A percentile compares a stretch with the other conserved stretches of the same genome.
Conservation (phyloP, 768 basidiomycete species). For the Leccinum obscurum region DNA sequence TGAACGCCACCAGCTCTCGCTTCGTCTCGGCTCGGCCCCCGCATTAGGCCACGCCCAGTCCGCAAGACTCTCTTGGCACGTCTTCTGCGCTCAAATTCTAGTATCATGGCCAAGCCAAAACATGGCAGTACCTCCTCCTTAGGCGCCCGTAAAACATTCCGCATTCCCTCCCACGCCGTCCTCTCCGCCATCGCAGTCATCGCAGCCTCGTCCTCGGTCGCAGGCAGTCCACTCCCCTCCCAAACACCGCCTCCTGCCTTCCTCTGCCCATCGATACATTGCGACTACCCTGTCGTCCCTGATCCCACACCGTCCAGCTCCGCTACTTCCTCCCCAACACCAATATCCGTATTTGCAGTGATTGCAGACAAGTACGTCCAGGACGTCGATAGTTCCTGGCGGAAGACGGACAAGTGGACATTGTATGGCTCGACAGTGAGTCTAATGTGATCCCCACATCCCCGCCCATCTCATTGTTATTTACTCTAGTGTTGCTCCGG, state of each 20-base stretch:
- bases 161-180: slow-evolving; percentile 48
- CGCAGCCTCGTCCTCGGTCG: slow-evolving; percentile 42
- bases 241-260: slow-evolving; percentile 51
- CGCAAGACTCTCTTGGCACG: slow-evolving; percentile 40
- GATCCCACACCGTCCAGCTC: slow-evolving; percentile 5
- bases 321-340: slow-evolving; percentile 8
- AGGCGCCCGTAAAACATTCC: background rate
- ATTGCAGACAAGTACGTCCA: slow-evolving; percentile 58
- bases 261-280: slow-evolving; percentile 52
- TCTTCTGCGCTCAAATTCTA: slow-evolving; percentile 34
- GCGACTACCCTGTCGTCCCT: slow-evolving; percentile 4
- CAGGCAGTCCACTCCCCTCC: slow-evolving; percentile 44
- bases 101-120: slow-evolving; percentile 57
- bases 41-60: slow-evolving; percentile 34
- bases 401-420: slow-evolving; percentile 53
- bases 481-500: slow-evolving; percentile 20
- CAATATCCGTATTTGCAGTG: slow-evolving; percentile 8
- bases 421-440: slow-evolving; percentile 73
- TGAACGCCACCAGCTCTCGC: background rate
- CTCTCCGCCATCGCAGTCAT: slow-evolving; percentile 60
- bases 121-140: slow-evolving; percentile 29
- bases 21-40: slow-evolving; percentile 12
- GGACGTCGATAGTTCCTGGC: slow-evolving; percentile 59
- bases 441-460: slow-evolving; percentile 17
- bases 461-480: background rate